Base-by-base conservation (phyloP, 2,329 filamentous ascomycete species). In the Atkinsonella texensis region DNA sequence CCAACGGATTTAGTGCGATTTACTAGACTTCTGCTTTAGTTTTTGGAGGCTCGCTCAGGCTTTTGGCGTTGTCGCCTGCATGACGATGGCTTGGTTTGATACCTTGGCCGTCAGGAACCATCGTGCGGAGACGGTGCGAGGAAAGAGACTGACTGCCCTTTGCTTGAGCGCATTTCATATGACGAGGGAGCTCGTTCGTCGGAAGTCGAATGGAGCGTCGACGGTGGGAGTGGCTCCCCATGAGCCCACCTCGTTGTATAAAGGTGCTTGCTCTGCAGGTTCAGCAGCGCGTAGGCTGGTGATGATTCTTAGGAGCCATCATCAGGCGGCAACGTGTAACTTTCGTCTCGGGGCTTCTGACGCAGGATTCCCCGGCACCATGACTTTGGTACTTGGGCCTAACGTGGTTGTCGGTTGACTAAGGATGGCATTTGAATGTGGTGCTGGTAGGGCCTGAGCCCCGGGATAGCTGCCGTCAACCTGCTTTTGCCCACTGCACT, bases 61-160 rank as follows among this genome's bases (percentile, higher is more conserved):
- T 57, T 38, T 62, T 62, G 8, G 62, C 71, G 13, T 72, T 58
- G 46, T 74, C 71, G 33, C 63, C 66, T 1, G 70, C 71, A 53
- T 74, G 72, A 63, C 64, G 17, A 74, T 52, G 6, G 72, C 72
- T 2, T 70, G 66, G 48, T 71, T 68, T 0, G 70, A 68, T 0
- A 74, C 69, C 18, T 66, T 72, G 48, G 72, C 72, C 0, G 67
- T 65, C 6, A 75, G 64, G 52, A 75, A 75, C 20, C 20, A 23
- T 23, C 20, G 20, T 1, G 69, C 72, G 0, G 73, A 75, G 2
- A 73, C 58, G 8, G 72, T 73, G 63, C 56, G 1, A 70, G 50
- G 15, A 70, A 68, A 23, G 4, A 4, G 20, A 23, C 20, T 23
- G 20, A 4, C 20, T 23, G 20, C 49, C 32, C 47, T 50, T 41